These are phyloP conservation scores for Capsicum rhomboideum DNA, from an alignment of 257 asterid species.

Conservation along the genomic window DNA sequence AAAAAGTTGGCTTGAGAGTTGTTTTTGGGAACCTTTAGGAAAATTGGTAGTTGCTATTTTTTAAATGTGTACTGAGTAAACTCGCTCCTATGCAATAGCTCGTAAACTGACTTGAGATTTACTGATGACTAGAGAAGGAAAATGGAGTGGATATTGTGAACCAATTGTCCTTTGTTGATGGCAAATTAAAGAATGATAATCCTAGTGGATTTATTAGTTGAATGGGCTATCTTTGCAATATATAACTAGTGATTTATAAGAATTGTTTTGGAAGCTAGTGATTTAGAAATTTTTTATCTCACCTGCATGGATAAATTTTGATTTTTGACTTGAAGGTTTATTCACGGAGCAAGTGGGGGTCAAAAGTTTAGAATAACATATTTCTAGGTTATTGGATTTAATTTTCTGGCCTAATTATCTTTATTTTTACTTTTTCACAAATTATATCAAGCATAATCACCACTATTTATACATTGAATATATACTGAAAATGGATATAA, in stretches of 20 bases:
- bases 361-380: not conserved
- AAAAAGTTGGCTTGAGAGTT: too few species aligned
- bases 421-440: not conserved
- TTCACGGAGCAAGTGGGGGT: not conserved
- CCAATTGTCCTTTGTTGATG: not conserved
- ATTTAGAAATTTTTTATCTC: not conserved
- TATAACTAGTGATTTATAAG: not conserved
- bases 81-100: too few species aligned
- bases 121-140: too few species aligned
- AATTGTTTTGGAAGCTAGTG: not conserved
- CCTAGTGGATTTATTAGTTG: too few species aligned
- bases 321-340: not conserved
- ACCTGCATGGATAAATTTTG: not conserved
- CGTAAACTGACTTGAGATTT: too few species aligned
- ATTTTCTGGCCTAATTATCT: not conserved
- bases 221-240: too few species aligned
- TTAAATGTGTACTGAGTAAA: too few species aligned
- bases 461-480: not conserved
- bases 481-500: not conserved
- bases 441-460: not conserved
- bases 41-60: too few species aligned
- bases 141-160: too few species aligned
- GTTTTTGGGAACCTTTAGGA: too few species aligned
- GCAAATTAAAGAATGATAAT: too few species aligned
- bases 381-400: not conserved